Evolutionary conservation across 1,139 yeast genomes (phyloP).

Genomic region (Meyerozyma sp.): DNA sequence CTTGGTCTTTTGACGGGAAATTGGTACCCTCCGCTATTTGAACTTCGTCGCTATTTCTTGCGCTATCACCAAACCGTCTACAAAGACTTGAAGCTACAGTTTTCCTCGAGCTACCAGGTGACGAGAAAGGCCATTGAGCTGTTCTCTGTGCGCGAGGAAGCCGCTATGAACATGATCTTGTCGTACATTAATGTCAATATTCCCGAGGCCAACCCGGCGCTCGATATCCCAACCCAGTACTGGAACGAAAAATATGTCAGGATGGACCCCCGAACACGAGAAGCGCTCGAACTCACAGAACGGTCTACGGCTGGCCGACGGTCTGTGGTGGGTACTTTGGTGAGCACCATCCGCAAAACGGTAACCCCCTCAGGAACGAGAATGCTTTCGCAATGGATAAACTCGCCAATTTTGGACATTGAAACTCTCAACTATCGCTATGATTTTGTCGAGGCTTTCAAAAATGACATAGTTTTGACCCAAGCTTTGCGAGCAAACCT

Average conservation of each 20-base stretch:
- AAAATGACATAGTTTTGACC: slow-evolving; percentile 32
- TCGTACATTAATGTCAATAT: slow-evolving; percentile 37
- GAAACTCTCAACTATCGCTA: slow-evolving; percentile 58
- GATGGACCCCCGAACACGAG: slow-evolving; percentile 78
- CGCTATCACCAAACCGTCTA: slow-evolving; percentile 43
- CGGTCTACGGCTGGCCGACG: slow-evolving; percentile 52
- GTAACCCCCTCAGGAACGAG: slow-evolving; percentile 80
- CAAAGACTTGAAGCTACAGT: slow-evolving; percentile 27
- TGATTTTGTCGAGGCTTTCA: slow-evolving; percentile 51
- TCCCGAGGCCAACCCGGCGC: slow-evolving; percentile 33
- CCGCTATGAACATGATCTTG: slow-evolving; percentile 41
- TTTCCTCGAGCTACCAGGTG: slow-evolving; percentile 46
- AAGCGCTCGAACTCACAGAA: slow-evolving; percentile 67
- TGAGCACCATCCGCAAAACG: slow-evolving; percentile 65
- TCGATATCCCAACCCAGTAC: slow-evolving; percentile 34
- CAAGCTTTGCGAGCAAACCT: slow-evolving; percentile 20
- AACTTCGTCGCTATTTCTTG: slow-evolving; percentile 55
- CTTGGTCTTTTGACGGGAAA: slow-evolving; percentile 34
- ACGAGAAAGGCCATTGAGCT: slow-evolving; percentile 52
- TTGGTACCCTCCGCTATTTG: slow-evolving; percentile 59
- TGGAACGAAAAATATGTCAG: slow-evolving; percentile 54
- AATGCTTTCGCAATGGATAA: slow-evolving; percentile 70
- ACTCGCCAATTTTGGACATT: slow-evolving; percentile 68
- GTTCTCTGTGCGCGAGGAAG: slow-evolving; percentile 39
- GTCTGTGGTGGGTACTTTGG: slow-evolving; percentile 61